These are phyloP conservation scores for Tolypocladium pustulatum DNA, from an alignment of 2,329 filamentous ascomycete species.

Conservation along the genomic window DNA sequence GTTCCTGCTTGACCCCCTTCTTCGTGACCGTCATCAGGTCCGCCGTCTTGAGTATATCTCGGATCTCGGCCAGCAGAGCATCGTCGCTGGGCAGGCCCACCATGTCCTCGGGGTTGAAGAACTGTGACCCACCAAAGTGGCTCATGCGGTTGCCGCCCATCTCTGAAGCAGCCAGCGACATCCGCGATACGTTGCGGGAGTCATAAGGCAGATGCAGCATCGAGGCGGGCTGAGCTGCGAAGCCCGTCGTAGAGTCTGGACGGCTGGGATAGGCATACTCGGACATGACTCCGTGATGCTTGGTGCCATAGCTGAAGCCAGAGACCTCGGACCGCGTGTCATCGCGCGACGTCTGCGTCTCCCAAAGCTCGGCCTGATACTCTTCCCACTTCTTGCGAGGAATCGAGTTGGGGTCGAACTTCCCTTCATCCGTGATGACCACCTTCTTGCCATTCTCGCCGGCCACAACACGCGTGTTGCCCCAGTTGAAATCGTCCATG, in stretches of 20 bases:
- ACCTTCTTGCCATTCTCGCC: slow-evolving; percentile 90
- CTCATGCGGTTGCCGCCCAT: slow-evolving; percentile 48
- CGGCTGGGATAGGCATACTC: slow-evolving; percentile 60
- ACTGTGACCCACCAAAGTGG: slow-evolving; percentile 49
- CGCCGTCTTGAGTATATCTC: slow-evolving; percentile 81
- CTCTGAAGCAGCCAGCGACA: slow-evolving; percentile 73
- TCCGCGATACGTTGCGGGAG: slow-evolving; percentile 45
- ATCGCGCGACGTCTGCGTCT: slow-evolving; percentile 73
- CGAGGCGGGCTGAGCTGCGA: slow-evolving; percentile 19
- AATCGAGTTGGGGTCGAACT: slow-evolving; percentile 87
- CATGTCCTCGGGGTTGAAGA: slow-evolving; percentile 56
- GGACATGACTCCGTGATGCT: slow-evolving; percentile 53
- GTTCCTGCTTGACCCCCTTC: slow-evolving; percentile 91
- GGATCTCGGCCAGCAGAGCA: slow-evolving; percentile 81
- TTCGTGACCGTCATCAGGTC: slow-evolving; percentile 98
- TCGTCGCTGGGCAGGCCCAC: slow-evolving; percentile 77
- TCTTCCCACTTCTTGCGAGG: slow-evolving; percentile 99
- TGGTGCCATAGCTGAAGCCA: slow-evolving; percentile 91
- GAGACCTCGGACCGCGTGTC: slow-evolving; percentile 81
- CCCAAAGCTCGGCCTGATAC: slow-evolving; percentile 96
- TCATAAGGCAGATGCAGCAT: slow-evolving; percentile 43
- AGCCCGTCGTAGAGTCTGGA: slow-evolving; percentile 43
- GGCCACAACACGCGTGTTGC: slow-evolving; percentile 93
- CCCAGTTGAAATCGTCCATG: slow-evolving; percentile 99
- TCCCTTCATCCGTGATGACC: slow-evolving; percentile 91